Evolutionary conservation across 148 eudicot species (phyloP).

Genomic region (Mesembryanthemum crystallinum): DNA sequence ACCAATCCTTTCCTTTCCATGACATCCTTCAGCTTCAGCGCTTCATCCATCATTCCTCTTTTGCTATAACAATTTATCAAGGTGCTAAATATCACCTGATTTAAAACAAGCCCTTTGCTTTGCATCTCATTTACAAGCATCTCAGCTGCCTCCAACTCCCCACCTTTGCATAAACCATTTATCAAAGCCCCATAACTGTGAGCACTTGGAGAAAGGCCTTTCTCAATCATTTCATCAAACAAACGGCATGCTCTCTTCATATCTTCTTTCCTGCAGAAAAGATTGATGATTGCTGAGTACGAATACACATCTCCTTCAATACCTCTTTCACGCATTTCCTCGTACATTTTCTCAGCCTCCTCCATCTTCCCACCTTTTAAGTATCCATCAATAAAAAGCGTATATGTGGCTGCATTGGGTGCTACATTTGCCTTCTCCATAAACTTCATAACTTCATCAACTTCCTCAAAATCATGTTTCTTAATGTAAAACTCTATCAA

Average conservation of each 20-base stretch:
- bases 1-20: slow-evolving; percentile 72
- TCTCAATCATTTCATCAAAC: slow-evolving; percentile 72
- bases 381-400: slow-evolving; percentile 54
- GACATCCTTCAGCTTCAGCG: slow-evolving; percentile 40
- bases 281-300: slow-evolving; percentile 59
- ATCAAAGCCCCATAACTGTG: slow-evolving; percentile 74
- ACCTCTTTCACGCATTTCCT: slow-evolving; percentile 52
- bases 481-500: slow-evolving; percentile 51
- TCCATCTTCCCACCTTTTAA: slow-evolving; percentile 43
- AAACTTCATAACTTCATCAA: slow-evolving; percentile 35
- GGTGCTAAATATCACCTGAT: slow-evolving; percentile 62
- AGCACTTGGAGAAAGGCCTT: slow-evolving; percentile 54
- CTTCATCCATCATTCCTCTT: slow-evolving; percentile 68
- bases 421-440: slow-evolving; percentile 58
- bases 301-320: slow-evolving; percentile 49
- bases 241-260: slow-evolving; percentile 57
- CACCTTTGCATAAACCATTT: slow-evolving; percentile 70
- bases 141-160: slow-evolving; percentile 69
- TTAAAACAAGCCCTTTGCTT: slow-evolving; percentile 59
- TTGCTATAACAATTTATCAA: slow-evolving; percentile 72
- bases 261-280: slow-evolving; percentile 48
- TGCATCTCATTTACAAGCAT: slow-evolving; percentile 70
- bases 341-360: slow-evolving; percentile 52
- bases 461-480: slow-evolving; percentile 41
- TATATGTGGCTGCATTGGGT: slow-evolving; percentile 61